Evolutionary conservation across 2,329 filamentous ascomycete species (phyloP).

Genomic region (Fusarium staphyleae): DNA sequence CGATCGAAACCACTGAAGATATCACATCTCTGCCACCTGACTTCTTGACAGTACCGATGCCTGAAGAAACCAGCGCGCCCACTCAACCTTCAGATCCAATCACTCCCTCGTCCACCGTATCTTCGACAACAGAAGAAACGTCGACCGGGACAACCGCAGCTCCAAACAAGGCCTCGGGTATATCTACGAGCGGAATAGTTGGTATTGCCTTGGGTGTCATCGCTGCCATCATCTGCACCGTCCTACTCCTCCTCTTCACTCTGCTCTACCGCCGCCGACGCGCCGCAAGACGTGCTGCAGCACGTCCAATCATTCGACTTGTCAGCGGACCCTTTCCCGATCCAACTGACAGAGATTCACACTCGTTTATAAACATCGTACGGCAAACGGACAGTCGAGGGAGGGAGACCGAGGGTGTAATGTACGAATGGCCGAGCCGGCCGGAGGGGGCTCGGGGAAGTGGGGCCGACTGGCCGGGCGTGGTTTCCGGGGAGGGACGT

Average conservation of each 20-base stretch:
- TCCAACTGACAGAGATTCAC: not conserved
- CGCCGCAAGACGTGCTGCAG: not conserved
- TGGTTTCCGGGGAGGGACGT: not conserved
- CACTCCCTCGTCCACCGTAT: not conserved
- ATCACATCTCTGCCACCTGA: not conserved
- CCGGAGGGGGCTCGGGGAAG: not conserved
- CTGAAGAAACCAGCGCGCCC: not conserved
- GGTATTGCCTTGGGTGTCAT: conserved; percentile 2
- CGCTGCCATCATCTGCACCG: not conserved
- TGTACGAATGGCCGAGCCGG: not conserved
- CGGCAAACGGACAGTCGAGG: not conserved
- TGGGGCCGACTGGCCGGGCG: not conserved
- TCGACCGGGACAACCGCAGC: not conserved
- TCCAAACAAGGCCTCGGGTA: not conserved
- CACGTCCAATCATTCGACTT: not conserved
- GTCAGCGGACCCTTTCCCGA: not conserved
- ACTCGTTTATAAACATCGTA: not conserved
- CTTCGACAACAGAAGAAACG: not conserved
- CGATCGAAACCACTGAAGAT: not conserved
- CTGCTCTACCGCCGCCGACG: not conserved
- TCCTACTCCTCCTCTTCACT: not conserved
- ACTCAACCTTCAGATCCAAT: not conserved
- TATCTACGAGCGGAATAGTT: not conserved
- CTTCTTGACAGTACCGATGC: conserved; percentile 1
- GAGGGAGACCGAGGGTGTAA: not conserved